These are phyloP conservation scores for Zygosaccharomyces sapae DNA, from an alignment of 1,139 yeast species.

Conservation along the genomic window DNA sequence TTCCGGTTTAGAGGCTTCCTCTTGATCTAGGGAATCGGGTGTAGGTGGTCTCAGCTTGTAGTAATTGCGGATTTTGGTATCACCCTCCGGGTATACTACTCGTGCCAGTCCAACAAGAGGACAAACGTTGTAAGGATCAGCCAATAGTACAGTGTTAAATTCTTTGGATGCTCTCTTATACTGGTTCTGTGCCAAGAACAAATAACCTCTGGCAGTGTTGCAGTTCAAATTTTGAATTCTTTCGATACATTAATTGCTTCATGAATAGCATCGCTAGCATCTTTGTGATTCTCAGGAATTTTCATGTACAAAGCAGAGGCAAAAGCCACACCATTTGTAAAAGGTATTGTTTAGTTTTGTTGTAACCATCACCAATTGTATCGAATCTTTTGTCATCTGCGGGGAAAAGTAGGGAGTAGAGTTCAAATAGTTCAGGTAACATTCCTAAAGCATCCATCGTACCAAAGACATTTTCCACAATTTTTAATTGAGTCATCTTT, in stretches of 20 bases:
- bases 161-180: constrained; percentile 52
- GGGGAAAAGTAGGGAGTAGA: constrained; percentile 55
- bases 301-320: constrained; percentile 62
- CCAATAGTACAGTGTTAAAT: constrained; percentile 63
- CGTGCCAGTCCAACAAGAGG: constrained; percentile 65
- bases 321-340: constrained; percentile 70
- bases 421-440: constrained; percentile 60
- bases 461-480: constrained; percentile 63
- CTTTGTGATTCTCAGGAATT: constrained; percentile 47
- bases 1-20: neutral
- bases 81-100: constrained; percentile 42
- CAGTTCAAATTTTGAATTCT: constrained; percentile 41
- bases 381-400: constrained; percentile 30
- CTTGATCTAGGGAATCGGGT: neutral
- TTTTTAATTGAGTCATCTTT: constrained; percentile 70
- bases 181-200: constrained; percentile 39
- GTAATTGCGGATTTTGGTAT: constrained; percentile 15
- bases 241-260: constrained; percentile 55
- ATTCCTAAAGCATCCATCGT: constrained; percentile 57
- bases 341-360: constrained; percentile 36
- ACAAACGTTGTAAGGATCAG: constrained; percentile 47
- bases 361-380: constrained; percentile 18
- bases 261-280: constrained; percentile 66
- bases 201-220: constrained; percentile 52
- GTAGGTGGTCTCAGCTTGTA: constrained; percentile 13